These are phyloP conservation scores for Chloroidium sp. DNA, from an alignment of 163 green algal species.

Conservation along the genomic window DNA sequence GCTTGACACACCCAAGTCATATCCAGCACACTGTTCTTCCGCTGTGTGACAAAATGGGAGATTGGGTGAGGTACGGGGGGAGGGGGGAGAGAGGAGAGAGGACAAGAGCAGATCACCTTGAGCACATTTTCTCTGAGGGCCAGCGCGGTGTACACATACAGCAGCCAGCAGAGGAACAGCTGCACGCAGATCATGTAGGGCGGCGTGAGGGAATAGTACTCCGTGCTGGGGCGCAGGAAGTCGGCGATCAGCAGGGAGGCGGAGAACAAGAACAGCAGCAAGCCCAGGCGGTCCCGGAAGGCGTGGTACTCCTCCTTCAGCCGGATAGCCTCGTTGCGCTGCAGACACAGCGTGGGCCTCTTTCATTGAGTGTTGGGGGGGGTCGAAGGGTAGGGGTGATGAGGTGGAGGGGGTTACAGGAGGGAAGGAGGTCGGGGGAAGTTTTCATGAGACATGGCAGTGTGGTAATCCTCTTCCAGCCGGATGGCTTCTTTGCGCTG, in stretches of 20 bases:
- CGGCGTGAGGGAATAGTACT: constrained; percentile 41
- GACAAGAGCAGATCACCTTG: constrained; percentile 12
- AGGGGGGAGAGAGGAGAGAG: neutral
- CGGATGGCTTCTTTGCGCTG: too few species aligned
- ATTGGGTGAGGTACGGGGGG: neutral
- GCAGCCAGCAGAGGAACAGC: constrained; percentile 80
- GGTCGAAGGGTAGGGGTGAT: too few species aligned
- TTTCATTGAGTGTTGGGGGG: too few species aligned
- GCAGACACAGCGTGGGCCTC: neutral
- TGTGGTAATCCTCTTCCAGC: too few species aligned
- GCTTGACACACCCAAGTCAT: neutral
- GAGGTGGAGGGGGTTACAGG: too few species aligned
- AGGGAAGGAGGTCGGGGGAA: too few species aligned
- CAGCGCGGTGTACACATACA: constrained; percentile 90
- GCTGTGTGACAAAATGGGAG: too few species aligned
- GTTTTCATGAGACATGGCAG: too few species aligned
- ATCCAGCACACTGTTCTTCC: neutral
- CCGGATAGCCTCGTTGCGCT: constrained; percentile 47
- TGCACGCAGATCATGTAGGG: constrained; percentile 64
- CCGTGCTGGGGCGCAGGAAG: constrained; percentile 23
- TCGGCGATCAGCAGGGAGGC: constrained; percentile 37
- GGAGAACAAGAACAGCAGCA: constrained; percentile 49
- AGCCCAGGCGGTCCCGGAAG: constrained; percentile 58
- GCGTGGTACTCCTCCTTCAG: constrained; percentile 77
- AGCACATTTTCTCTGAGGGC: constrained; percentile 87